Evolutionary conservation across 257 asterid genomes (phyloP), one percentile per base, ranked within the genome.

Genomic region (Capsicum chinense): DNA sequence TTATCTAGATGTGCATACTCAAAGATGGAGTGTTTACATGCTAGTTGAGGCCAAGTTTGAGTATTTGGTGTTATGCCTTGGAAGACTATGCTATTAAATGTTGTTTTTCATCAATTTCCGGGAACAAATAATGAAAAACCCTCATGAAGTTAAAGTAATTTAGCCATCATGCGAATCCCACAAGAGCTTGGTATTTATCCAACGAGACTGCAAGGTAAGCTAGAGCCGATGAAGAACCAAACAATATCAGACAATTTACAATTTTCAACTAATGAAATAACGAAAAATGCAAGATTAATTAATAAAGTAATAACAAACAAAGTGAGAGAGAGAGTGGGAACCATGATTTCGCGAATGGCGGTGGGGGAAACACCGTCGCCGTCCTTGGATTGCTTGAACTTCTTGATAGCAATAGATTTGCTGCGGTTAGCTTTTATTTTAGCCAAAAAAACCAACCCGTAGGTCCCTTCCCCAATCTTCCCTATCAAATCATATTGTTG

Each of bases 311-410:
- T 26, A 26, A 26, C 33, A 26, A 26, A 19, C 15, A 70, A 44
- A 44, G 7, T 26, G 19, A 47, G 58, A 59, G 9, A 50, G 39
- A 14, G 14, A 15, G 70, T 4, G 17, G 60, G 44, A 42, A 96
- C 99, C 99, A 96, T 96, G 81, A 96, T 96, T 91, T 96, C 99
- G 35, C 99, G 98, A 88, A 95, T 95, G 42, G 99, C 99, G n/a
- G 98, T 95, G 11, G 99, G 99, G 79, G 99, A 95, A 83, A 95
- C 97, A 83, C 99, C 98, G 83, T 95, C 99, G 3, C 99, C 99
- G 14, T 95, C 99, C 87, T 95, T 95, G 71, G 99, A 92, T 91
- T 94, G 99, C 96, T 95, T 96, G 93, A 96, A 96, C 85, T 94
- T 96, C 91, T 96, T 96, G 84, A 97, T 95, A 7, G 99, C 99